These are phyloP conservation scores for Acanthamoeba triangularis DNA, from an alignment of 208 protist species.

Conservation along the genomic window DNA sequence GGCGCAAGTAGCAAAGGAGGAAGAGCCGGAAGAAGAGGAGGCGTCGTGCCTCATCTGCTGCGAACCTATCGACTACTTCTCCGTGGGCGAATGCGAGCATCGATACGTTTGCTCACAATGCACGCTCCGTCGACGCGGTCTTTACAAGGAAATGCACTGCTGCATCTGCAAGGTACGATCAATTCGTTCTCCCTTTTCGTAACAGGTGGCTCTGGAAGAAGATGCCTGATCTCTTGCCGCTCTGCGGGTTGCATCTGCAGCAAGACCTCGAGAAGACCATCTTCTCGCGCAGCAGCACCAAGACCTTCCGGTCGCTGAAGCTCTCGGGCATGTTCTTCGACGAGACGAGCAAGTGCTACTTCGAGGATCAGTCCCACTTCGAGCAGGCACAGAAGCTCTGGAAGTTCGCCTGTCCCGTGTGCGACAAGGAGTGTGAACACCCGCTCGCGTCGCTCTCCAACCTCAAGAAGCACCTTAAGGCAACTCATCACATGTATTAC, in stretches of 20 bases:
- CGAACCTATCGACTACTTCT: conserved; percentile 18
- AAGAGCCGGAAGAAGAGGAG: conserved; percentile 15
- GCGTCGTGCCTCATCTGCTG: conserved; percentile 29
- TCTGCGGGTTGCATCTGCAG: neutral
- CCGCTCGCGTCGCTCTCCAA: conserved; percentile 22
- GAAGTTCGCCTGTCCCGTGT: conserved; percentile 18
- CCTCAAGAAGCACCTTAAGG: conserved; percentile 45
- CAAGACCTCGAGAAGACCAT: neutral
- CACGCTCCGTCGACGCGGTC: neutral
- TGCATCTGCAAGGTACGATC: conserved; percentile 26
- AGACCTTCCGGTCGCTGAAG: neutral
- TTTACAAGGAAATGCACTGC: neutral
- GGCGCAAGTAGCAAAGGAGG: neutral
- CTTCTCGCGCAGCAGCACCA: neutral
- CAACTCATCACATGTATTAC: conserved; percentile 17
- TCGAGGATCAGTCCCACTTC: neutral
- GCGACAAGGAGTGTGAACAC: neutral
- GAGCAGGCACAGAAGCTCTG: neutral
- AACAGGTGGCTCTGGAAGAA: no score
- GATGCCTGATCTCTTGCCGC: neutral
- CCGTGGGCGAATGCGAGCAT: conserved; percentile 10
- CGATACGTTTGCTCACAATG: neutral
- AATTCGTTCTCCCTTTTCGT: neutral
- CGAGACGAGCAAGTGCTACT: neutral
- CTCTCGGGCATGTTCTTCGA: neutral